Base-by-base conservation (phyloP, 2,329 filamentous ascomycete genomes). In the Ophiocordyceps camponoti-rufipedis region DNA sequence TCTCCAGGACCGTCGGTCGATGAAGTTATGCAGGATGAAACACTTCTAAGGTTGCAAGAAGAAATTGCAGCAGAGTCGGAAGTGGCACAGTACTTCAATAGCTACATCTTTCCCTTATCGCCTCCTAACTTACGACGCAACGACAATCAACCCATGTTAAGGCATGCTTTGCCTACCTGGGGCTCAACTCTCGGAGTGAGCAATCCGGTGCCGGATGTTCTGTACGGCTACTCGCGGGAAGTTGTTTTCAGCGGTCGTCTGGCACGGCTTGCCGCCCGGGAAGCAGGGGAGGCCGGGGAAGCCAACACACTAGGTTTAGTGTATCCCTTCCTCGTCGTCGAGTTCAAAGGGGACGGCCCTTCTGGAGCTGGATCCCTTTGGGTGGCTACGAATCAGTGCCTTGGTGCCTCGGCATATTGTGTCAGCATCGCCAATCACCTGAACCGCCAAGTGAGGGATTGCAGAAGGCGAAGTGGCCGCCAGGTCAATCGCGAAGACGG, bases 341-440 rank as follows among this genome's bases (percentile, higher is more conserved):
- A 52, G 38, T 48, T 52, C 40, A 50, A 48, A 35, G 57, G 54
- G n/a, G 55, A 59, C 14, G 54, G 56, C 7, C 44, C 44, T 4
- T 13, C 4, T 16, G 28, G 39, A 5, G 4, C 14, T 10, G 58
- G 56, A 2, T 56, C 47, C 45, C 14, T 64, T 42, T 61, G 55
- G 57, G 58, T 56, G 4, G 58, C 58, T 9, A 61, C 57, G 4
- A 65, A 65, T 46, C 55, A 64, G 51, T 62, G 58, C 47, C 52
- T 62, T 19, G 57, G 58, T 1, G 57, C 45, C 0, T 54, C 59
- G 1, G 47, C 56, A 18, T 47, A 57, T 12, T 62, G 60, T 44
- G 48, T 64, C 45, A 57, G 62, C 12, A 52, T 62, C 11, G 51
- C 44, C 32, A 49, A 55, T 47, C 48, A 42, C 16, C 49, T 52